phyloP scores from a whole-genome alignment of 768 basidiomycete genomes.

The Chalciporus chontae region DNA sequence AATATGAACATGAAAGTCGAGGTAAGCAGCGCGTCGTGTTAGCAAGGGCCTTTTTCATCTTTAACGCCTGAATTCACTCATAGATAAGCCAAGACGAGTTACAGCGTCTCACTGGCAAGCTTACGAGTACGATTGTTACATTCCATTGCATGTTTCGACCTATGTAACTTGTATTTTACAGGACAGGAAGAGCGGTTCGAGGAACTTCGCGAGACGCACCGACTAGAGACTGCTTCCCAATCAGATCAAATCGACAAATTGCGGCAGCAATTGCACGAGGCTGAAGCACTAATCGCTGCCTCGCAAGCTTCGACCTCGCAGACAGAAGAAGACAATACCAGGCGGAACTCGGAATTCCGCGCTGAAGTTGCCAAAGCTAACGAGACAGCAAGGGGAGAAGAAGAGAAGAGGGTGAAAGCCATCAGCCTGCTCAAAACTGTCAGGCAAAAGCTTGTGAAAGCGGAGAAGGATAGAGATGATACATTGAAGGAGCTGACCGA shows the following conservation, averaged over 20 bases:
- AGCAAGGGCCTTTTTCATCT: background rate
- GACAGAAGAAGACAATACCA: slow-evolving; percentile 47
- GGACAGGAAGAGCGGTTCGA: slow-evolving; percentile 83
- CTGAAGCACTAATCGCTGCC: slow-evolving; percentile 65
- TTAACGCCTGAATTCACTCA: background rate
- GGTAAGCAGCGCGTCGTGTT: slow-evolving; percentile 40
- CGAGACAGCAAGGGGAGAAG: slow-evolving; percentile 80
- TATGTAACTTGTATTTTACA: slow-evolving; percentile 29
- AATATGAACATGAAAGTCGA: slow-evolving; percentile 65
- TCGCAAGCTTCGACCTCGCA: slow-evolving; percentile 46
- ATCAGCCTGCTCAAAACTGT: slow-evolving; percentile 91
- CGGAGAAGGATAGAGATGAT: slow-evolving; percentile 92
- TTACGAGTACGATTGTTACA: slow-evolving; percentile 55
- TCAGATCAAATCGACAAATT: slow-evolving; percentile 70
- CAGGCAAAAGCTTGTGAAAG: slow-evolving; percentile 93
- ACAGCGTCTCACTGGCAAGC: slow-evolving; percentile 65
- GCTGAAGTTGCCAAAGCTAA: slow-evolving; percentile 62
- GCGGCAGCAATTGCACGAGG: slow-evolving; percentile 61
- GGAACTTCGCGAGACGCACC: slow-evolving; percentile 82
- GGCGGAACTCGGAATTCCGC: slow-evolving; percentile 54
- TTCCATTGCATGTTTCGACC: background rate
- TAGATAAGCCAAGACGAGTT: slow-evolving; percentile 78
- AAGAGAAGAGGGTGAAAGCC: slow-evolving; percentile 95
- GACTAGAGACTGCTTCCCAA: slow-evolving; percentile 75
- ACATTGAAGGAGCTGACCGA: slow-evolving; percentile 52